Base-by-base conservation (phyloP, 1,284 basidiomycete genomes). In the Coriolopsis trogii region DNA sequence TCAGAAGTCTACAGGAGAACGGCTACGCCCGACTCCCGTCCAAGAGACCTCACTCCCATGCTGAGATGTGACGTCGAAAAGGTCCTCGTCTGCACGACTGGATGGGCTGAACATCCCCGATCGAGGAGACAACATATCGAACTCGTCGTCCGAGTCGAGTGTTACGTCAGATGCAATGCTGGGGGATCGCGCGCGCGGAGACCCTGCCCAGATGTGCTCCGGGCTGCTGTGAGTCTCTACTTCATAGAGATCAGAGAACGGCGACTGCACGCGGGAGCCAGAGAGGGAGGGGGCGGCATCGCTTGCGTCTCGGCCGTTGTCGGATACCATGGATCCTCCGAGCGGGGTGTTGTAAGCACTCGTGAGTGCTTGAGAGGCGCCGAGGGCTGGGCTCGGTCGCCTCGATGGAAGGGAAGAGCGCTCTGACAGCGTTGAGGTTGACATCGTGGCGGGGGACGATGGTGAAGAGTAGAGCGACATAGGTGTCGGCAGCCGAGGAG, bases 21-120 rank as follows among this genome's bases (percentile, higher is more conserved):
- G 33, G 6, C 63, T 60, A 30, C 59, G 61, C 4, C 65, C 65
- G n/a, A 64, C 58, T 42, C 66, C 65, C 18, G 55, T 61, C 66
- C 66, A 67, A 21, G 63, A 64, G 13, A 47, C 54, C 18, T 63
- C 62, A 50, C 62, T 63, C 16, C 52, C 58, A 20, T 56, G 38
- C 26, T 55, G 41, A 8, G 60, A 64, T 15, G 40, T 52, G 15
- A 60, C 56, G 18, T 66, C 63, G 39, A 62, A 64, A 20, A 58
- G 53, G 51, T 64, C 63, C n/a, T 63, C 62, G 20, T 55, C 52
- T 7, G 51, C 49, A 4, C 34, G 53, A 25, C 36, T 49, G 18
- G 51, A 33, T n/a, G 59, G 55, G 48, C 66, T 66, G 58, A 69
- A 69, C 59, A 67, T 67, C 6, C 58, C 67, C 6, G 66, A 66